Conservation (phyloP, 306 rosid species). For the Dryas octopetala region DNA sequence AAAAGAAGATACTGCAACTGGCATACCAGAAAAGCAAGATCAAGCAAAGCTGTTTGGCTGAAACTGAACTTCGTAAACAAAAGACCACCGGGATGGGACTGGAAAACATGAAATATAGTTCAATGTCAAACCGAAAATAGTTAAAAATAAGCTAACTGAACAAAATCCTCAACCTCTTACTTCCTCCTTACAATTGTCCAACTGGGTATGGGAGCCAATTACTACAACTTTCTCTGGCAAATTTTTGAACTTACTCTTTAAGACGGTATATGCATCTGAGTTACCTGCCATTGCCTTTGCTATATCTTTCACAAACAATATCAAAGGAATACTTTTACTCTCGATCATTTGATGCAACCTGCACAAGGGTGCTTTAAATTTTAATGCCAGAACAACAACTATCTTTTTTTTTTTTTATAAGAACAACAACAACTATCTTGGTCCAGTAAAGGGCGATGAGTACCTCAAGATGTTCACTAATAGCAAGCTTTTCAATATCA, state of each 20-base stretch:
- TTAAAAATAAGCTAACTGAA: constrained; percentile 18
- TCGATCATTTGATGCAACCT: constrained; percentile 62
- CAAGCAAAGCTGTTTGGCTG: constrained; percentile 90
- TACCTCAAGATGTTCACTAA: constrained; percentile 88
- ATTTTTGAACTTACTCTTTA: constrained; percentile 68
- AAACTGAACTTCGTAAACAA: constrained; percentile 85
- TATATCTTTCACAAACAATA: constrained; percentile 81
- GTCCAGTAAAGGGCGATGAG: constrained; percentile 16
- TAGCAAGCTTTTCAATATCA: constrained; percentile 72
- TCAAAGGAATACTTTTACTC: constrained; percentile 62
- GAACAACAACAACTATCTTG: constrained; percentile 16
- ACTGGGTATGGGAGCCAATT: constrained; percentile 84
- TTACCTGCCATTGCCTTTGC: constrained; percentile 74
- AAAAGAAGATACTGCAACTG: constrained; percentile 15
- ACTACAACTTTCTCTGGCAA: constrained; percentile 77
- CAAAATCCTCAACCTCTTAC: constrained; percentile 39
- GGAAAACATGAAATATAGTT: constrained; percentile 26
- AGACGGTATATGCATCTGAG: constrained; percentile 52
- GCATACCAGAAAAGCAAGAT: constrained; percentile 93
- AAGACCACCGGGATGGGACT: constrained; percentile 85
- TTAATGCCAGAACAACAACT: constrained; percentile 25
- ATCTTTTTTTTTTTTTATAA: too few relatives aligned
- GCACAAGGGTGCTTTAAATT: constrained; percentile 17
- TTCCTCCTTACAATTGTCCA: constrained; percentile 86
- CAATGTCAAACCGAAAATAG: constrained; percentile 7